Evolutionary conservation across 2,329 filamentous ascomycete genomes (phyloP).

Genomic region (Aspergillus pseudonomiae): DNA sequence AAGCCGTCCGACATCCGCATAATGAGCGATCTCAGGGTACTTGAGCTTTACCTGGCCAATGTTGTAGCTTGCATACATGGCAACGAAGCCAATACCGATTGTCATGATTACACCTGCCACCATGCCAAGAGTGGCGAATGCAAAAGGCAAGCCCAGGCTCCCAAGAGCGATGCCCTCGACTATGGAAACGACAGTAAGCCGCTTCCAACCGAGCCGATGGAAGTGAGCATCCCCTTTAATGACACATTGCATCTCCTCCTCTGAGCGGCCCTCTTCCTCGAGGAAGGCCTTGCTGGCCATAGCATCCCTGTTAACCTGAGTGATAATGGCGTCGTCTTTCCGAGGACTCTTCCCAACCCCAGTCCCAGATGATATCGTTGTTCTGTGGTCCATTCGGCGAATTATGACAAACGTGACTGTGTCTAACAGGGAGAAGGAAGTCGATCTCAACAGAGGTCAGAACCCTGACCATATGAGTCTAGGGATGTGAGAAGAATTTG

Average conservation of each 20-base stretch:
- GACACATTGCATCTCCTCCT: not conserved
- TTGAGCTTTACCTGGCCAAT: constrained; percentile 42
- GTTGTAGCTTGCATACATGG: constrained; percentile 47
- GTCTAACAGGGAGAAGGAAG: not conserved
- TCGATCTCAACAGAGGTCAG: not conserved
- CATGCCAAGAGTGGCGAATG: constrained; percentile 50
- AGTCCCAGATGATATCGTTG: not conserved
- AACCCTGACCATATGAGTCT: not conserved
- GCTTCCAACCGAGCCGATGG: constrained; percentile 51
- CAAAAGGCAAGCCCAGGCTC: constrained; percentile 47
- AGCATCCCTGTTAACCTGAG: not conserved
- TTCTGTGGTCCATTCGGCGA: not conserved
- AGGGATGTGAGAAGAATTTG: not conserved
- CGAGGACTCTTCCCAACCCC: not conserved
- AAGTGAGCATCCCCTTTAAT: constrained; percentile 15
- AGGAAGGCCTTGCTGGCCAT: not conserved
- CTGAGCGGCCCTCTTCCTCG: not conserved
- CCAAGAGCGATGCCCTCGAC: constrained; percentile 55
- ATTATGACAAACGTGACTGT: not conserved
- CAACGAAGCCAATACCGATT: constrained; percentile 41
- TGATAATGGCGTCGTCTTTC: not conserved
- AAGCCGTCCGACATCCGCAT: constrained; percentile 47
- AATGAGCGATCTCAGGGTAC: constrained; percentile 44
- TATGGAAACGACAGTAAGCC: constrained; percentile 51
- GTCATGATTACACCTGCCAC: constrained; percentile 47